Percentiles rank a stretch among this genome's conserved stretches.
These are phyloP conservation scores for Chytridiales sp. DNA, from an alignment of 371 early-diverging fungal genomes.

Conservation along the genomic window DNA sequence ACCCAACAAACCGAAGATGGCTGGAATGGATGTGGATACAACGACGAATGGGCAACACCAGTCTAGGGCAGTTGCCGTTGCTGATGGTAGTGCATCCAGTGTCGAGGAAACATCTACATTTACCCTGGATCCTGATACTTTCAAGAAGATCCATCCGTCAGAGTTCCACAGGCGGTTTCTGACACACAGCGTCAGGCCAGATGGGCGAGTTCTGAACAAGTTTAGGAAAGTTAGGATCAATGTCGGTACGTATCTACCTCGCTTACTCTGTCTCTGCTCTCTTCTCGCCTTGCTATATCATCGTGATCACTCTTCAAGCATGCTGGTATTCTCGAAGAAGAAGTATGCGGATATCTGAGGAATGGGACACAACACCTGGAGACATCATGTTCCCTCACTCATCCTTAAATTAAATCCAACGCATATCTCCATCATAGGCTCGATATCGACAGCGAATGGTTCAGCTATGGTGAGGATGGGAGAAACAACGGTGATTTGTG, in stretches of 20 bases:
- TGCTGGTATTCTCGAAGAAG: not conserved
- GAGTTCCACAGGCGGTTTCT: constrained; percentile 86
- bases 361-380: not conserved
- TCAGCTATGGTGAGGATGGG: constrained; percentile 88
- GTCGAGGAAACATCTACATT: constrained; percentile 16
- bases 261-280: constrained; percentile 12
- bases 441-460: constrained; percentile 81
- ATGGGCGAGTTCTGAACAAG: constrained; percentile 61
- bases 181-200: constrained; percentile 75
- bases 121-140: constrained; percentile 40
- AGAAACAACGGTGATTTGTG: constrained; percentile 87
- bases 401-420: not conserved
- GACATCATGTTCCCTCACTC: too few species aligned
- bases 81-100: not conserved
- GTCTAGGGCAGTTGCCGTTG: too few species aligned
- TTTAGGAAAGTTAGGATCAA: constrained; percentile 28
- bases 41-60: too few species aligned
- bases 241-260: too few species aligned
- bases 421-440: constrained; percentile 45
- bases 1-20: too few species aligned
- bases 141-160: constrained; percentile 72
- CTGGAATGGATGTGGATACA: too few species aligned
- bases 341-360: not conserved
- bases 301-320: not conserved
- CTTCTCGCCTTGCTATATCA: not conserved